Evolutionary conservation across 805 yeast species (phyloP), one percentile per base, ranked within the genome.

Genomic region (Candida suzukii): DNA sequence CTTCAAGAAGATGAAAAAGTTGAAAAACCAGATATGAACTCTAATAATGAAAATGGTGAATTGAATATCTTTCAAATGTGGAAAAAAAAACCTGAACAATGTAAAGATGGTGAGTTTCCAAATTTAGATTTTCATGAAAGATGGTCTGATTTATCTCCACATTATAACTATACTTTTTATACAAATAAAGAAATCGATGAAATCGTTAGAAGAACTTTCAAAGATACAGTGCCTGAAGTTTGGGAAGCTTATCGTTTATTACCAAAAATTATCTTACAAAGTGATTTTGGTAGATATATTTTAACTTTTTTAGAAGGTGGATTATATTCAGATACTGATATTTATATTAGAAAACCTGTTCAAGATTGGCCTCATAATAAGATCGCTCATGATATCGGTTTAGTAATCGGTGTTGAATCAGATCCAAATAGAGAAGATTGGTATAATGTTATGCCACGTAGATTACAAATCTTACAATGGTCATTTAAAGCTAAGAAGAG

Each of bases 401-500:
- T 69, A 50, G 66, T 74, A 25, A 50, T 74, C 11, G 66, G 71
- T 8, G 58, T 76, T 35, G 81, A 75, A 43, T 58, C 63, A 17
- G 81, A 76, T 47, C 53, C 69, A 35, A 68, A 63, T 40, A 58
- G 64, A 20, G 61, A 66, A n/a, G 60, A 68, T 43, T 74, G 80
- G 80, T 56, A 65, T 32, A 52, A 59, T 18, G 62, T 24, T 40
- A 57, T 61, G 34, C 63, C 63, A 13, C 51, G 74, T 38, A 58
- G 80, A 44, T 57, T 74, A 25, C 80, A 75, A 48, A 63, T 75
- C 45, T 70, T 74, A 30, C 78, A 74, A 52, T 76, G 76, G 64
- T 68, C 75, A 3, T 56, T 76, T 36, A 78, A 74, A 51, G 64
- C 74, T 19, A 73, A 70, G 47, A 74, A 71, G 10, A 73, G 76